These are phyloP conservation scores for Chaetomium fimeti DNA, from an alignment of 495 filamentous ascomycete species.

Conservation along the genomic window DNA sequence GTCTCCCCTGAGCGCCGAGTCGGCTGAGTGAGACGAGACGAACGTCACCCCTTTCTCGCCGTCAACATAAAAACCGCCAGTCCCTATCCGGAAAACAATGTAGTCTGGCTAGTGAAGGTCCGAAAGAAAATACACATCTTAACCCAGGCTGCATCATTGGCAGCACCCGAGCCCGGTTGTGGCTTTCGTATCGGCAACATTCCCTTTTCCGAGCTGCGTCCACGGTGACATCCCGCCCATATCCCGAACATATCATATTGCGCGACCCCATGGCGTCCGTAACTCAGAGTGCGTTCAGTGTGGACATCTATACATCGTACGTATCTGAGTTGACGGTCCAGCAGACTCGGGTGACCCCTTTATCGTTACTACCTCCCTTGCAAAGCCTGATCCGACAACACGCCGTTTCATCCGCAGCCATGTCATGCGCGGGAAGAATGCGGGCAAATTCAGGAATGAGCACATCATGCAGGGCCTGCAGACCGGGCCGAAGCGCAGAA, in stretches of 20 bases:
- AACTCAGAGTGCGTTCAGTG: not conserved
- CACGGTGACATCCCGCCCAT: not conserved
- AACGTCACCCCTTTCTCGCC: constrained; percentile 2
- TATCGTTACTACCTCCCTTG: constrained; percentile 5
- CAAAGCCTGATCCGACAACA: constrained; percentile 8
- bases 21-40: not conserved
- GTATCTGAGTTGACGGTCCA: not conserved
- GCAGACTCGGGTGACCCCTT: not conserved
- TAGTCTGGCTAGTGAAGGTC: not conserved
- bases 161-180: too few species aligned
- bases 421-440: constrained; percentile 17
- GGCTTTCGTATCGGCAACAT: not conserved
- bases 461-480: not conserved
- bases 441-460: constrained; percentile 7
- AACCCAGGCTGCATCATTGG: too few species aligned
- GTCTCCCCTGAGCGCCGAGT: too few species aligned
- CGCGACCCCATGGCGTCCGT: not conserved
- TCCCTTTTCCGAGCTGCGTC: not conserved
- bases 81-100: not conserved
- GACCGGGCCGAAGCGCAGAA: not conserved
- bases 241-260: not conserved
- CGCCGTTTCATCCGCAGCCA: constrained; percentile 17
- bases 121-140: too few species aligned
- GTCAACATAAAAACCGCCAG: not conserved
- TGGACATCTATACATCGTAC: not conserved